Conservation (phyloP, 2,329 filamentous ascomycete species). For the Alternaria metachromatica region DNA sequence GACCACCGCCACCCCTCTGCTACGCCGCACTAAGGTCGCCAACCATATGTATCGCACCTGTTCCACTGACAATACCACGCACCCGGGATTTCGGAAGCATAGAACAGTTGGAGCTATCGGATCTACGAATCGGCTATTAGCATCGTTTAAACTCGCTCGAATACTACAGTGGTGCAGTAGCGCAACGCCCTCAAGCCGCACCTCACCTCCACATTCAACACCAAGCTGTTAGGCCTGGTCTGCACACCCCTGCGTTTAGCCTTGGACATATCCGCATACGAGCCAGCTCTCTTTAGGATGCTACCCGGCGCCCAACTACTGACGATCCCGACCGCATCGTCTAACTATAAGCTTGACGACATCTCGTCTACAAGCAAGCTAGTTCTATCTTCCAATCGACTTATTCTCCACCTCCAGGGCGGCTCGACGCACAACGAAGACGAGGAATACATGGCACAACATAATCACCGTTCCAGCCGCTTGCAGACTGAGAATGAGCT, state of each 20-base stretch:
- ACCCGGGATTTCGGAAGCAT: constrained; percentile 24
- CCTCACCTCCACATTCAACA: constrained; percentile 32
- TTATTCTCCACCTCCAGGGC: constrained; percentile 24
- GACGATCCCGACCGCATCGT: constrained; percentile 33
- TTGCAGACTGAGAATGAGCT: constrained; percentile 33
- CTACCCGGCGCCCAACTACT: constrained; percentile 39
- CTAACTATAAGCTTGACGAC: constrained; percentile 31
- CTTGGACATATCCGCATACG: constrained; percentile 32
- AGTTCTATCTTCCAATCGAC: constrained; percentile 24
- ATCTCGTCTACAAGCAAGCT: constrained; percentile 27
- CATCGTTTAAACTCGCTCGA: constrained; percentile 34
- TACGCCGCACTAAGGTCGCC: constrained; percentile 30
- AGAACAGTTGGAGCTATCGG: constrained; percentile 14
- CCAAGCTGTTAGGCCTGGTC: constrained; percentile 28
- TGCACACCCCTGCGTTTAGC: constrained; percentile 32
- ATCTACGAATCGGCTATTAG: constrained; percentile 26
- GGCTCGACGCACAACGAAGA: constrained; percentile 12
- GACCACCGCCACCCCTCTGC: constrained; percentile 25
- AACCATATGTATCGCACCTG: constrained; percentile 31
- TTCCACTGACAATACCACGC: constrained; percentile 31
- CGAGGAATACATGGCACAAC: constrained; percentile 31
- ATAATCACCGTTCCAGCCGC: constrained; percentile 20
- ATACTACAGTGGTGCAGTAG: constrained; percentile 40
- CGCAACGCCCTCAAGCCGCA: constrained; percentile 36
- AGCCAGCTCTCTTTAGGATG: constrained; percentile 37